Evolutionary conservation across 352 stramenopile genomes (phyloP).

Genomic region (Phytophthora pinifolia): DNA sequence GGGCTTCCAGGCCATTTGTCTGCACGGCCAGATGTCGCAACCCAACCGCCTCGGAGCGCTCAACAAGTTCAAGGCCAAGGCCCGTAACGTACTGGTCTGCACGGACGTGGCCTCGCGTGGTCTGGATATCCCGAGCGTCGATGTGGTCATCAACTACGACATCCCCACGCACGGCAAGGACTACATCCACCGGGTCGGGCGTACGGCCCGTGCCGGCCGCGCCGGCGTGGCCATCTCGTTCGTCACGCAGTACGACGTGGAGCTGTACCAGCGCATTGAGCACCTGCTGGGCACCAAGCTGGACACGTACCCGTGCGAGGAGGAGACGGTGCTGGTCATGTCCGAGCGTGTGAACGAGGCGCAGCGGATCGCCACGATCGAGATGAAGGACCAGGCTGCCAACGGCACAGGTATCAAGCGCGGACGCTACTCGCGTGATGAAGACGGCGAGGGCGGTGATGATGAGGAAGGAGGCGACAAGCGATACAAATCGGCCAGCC

Average conservation of each 20-base stretch:
- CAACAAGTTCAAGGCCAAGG: constrained; percentile 97
- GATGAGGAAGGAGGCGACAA: constrained; percentile 47
- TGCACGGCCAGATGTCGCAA: constrained; percentile 99
- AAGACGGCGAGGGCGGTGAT: constrained; percentile 41
- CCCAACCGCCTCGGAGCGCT: constrained; percentile 96
- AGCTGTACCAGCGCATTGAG: constrained; percentile 98
- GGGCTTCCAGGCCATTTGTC: constrained; percentile 96
- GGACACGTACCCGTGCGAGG: constrained; percentile 81
- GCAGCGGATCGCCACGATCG: constrained; percentile 92
- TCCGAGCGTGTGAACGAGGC: constrained; percentile 97
- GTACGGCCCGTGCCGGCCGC: constrained; percentile 95
- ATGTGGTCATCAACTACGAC: constrained; percentile 99
- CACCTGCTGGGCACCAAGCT: constrained; percentile 88
- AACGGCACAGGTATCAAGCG: constrained; percentile 59
- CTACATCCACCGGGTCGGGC: constrained; percentile 99
- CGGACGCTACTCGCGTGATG: constrained; percentile 58
- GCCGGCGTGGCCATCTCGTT: constrained; percentile 96
- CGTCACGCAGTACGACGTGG: constrained; percentile 99
- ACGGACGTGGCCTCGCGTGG: constrained; percentile 91
- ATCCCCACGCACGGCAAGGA: constrained; percentile 98
- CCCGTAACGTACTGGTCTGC: constrained; percentile 87
- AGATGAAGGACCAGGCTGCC: constrained; percentile 83
- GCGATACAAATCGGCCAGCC: constrained; percentile 80
- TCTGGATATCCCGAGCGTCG: constrained; percentile 97
- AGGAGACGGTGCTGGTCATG: constrained; percentile 96